These are phyloP conservation scores for Penicillium janthinellum DNA, from an alignment of 2,329 filamentous ascomycete genomes.

Conservation along the genomic window DNA sequence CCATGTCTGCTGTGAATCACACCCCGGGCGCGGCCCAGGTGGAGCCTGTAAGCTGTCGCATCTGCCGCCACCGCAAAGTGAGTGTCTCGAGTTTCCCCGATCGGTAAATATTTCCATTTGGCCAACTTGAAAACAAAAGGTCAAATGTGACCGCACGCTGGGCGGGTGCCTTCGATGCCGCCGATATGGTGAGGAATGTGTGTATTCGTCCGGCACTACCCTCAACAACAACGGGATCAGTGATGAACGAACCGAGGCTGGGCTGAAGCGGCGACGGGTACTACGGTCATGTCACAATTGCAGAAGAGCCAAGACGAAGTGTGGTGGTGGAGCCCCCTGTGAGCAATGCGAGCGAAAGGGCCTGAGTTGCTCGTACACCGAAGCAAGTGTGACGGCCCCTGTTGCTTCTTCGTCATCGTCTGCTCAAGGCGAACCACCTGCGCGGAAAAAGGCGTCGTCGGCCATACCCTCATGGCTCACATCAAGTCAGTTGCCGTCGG, in stretches of 20 bases:
- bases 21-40: slow-evolving; percentile 1
- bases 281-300: not conserved
- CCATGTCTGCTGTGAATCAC: not conserved
- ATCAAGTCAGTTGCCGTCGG: not conserved
- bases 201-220: not conserved
- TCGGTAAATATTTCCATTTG: not conserved
- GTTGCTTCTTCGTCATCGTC: not conserved
- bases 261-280: not conserved
- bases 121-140: not conserved
- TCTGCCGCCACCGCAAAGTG: slow-evolving; percentile 2
- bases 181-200: not conserved
- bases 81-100: not conserved
- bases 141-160: slow-evolving; percentile 1
- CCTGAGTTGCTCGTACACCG: not conserved
- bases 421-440: not conserved
- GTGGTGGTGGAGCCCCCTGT: not conserved
- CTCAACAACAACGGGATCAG: not conserved
- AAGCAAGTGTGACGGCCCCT: not conserved
- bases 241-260: not conserved
- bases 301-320: slow-evolving; percentile 1
- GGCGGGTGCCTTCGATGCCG: not conserved
- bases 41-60: not conserved
- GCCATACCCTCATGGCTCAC: not conserved
- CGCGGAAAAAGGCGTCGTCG: not conserved
- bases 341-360: not conserved